Base-by-base conservation (phyloP, 164 flowering plant genomes). In the Vitis riparia region DNA sequence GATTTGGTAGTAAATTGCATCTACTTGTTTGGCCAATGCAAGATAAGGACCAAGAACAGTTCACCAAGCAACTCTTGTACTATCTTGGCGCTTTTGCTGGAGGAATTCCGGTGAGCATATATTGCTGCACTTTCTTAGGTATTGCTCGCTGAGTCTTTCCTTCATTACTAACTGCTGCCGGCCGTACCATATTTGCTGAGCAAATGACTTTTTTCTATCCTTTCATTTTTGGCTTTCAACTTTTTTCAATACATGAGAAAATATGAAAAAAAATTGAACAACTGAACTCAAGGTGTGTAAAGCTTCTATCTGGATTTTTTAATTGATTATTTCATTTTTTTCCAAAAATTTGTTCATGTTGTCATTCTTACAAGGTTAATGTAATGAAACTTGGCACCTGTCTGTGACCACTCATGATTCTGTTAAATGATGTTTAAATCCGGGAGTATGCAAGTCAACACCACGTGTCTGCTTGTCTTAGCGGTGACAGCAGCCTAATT, bases 41-140 rank as follows among this genome's bases (percentile, higher is more conserved):
- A 94, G 98, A 93, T 79, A 95, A 95, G 81, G 98, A 95, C 75
- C 94, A 88, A 79, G 96, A 90, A 71, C 99, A 93, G 78, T 95
- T 95, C 68, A 84, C 88, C 4, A 93, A 77, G 82, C 98, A 95
- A 62, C 87, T 95, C 44, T 61, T 87, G 11, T 93, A 95, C 82
- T 95, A 95, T 86, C 83, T 95, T 30, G 92, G 94, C 37, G 85
- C 66, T 59, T 95, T 95, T 79, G 98, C 99, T 74, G 96, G 83
- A 67, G 99, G 99, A 71, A 93, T 93, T 82, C 99, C 98, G 98
- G 97, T 95, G 98, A 95, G 99, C 90, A 81, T 83, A 37, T 37
- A 88, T 82, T 76, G 89, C 90, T 84, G 83, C 86, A 80, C 76
- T 84, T 77, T 88, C 72, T 76, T 90, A 88, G 89, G 92, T 90